Percentiles rank a stretch among this genome's conserved stretches.
phyloP scores from a whole-genome alignment of 768 basidiomycete genomes.

The Hypsizygus marmoreus region DNA sequence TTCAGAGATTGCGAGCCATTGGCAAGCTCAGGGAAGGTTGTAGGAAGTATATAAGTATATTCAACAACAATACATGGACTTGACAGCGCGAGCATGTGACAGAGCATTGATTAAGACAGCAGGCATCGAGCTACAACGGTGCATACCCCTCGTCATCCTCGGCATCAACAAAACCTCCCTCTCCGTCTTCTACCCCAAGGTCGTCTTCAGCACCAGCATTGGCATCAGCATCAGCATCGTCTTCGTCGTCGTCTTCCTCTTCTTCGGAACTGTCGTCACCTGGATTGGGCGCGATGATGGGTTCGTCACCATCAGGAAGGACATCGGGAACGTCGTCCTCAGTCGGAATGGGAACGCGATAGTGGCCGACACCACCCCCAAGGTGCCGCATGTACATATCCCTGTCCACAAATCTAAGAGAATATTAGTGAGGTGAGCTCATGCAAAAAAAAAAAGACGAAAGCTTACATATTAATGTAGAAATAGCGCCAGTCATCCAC shows the following conservation, averaged over 20 bases:
- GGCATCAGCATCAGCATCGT: constrained; percentile 5
- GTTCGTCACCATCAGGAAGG: neutral
- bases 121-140: no score
- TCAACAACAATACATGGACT: no score
- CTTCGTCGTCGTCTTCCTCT: constrained; percentile 5
- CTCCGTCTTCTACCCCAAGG: no score
- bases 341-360: neutral
- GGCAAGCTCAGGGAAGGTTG: no score
- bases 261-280: constrained; percentile 7
- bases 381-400: constrained; percentile 28
- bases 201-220: no score
- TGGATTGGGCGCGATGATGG: neutral
- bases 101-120: no score
- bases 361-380: constrained; percentile 29
- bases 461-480: constrained; percentile 8
- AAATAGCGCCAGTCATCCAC: constrained; percentile 9
- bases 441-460: neutral
- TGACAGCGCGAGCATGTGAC: no score
- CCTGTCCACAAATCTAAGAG: constrained; percentile 23
- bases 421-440: neutral
- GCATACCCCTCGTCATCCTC: no score
- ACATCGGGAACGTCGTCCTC: neutral
- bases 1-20: no score
- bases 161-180: no score
- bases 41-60: no score